Evolutionary conservation across 805 yeast species (phyloP).

Genomic region (Kluyveromyces dobzhanskii): DNA sequence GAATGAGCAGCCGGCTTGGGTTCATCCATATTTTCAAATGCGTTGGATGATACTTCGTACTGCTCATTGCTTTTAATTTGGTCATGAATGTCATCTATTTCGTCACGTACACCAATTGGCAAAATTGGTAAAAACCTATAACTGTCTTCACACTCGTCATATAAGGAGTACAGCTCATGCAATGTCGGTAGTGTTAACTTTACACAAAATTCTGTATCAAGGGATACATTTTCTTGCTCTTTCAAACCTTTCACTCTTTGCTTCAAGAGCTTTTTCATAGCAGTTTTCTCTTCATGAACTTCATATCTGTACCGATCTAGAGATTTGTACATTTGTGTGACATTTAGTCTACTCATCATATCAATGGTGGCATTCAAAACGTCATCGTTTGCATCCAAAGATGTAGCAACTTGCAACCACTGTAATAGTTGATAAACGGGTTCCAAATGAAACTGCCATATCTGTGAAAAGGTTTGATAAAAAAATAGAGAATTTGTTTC

Average conservation of each 20-base stretch:
- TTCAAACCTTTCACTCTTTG: slow-evolving; percentile 1
- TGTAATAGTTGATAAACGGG: slow-evolving; percentile 76
- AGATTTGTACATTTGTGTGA: slow-evolving; percentile 60
- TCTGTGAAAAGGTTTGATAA: slow-evolving; percentile 54
- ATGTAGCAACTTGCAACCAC: slow-evolving; percentile 82
- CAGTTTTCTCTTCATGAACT: slow-evolving; percentile 54
- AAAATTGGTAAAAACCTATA: slow-evolving; percentile 57
- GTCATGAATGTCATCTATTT: slow-evolving; percentile 59
- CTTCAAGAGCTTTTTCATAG: slow-evolving; percentile 43
- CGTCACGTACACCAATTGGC: slow-evolving; percentile 63
- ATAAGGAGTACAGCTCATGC: slow-evolving; percentile 60
- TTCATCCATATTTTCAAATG: slow-evolving; percentile 42
- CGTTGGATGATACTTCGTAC: slow-evolving; percentile 39
- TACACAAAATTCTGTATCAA: not conserved
- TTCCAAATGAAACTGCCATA: slow-evolving; percentile 58
- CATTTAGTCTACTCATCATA: slow-evolving; percentile 51
- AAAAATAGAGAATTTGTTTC: slow-evolving; percentile 42
- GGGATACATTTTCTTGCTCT: not conserved
- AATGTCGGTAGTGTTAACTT: slow-evolving; percentile 63
- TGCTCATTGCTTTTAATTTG: slow-evolving; percentile 37
- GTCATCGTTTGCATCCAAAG: slow-evolving; percentile 33
- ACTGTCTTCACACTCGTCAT: slow-evolving; percentile 56
- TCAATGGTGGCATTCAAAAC: slow-evolving; percentile 19
- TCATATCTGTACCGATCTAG: slow-evolving; percentile 78
- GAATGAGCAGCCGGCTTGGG: slow-evolving; percentile 17